Evolutionary conservation across 2,329 filamentous ascomycete genomes (phyloP), one percentile per base, ranked within the genome.

Genomic region (Fusarium nygamai): DNA sequence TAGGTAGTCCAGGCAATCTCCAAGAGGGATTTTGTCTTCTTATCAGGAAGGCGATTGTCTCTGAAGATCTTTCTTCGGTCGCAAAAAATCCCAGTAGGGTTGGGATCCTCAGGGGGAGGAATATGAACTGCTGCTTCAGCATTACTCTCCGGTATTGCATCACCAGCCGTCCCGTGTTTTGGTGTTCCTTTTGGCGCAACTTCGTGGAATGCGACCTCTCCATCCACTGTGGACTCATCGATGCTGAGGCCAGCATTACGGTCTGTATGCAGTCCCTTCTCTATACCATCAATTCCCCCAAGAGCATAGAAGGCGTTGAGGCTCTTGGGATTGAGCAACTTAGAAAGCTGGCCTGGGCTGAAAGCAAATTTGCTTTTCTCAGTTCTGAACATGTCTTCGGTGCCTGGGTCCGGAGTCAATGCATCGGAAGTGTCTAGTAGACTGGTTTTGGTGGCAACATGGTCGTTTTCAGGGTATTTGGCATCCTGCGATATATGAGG

Each of bases 301-400:
- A 96, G 82, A 11, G 92, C 92, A 75, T 92, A 90, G 71, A 95
- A 94, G 9, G 93, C 93, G 33, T 89, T 86, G 69, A 93, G 85
- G 76, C 88, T 95, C 83, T 96, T 96, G 2, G 94, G 93, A 73
- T 95, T 95, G 59, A 95, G 86, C 12, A 96, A 84, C 83, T 96
- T 96, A 71, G 88, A 92, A 69, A 98, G 86, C 78, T 96, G 92
- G 16, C 95, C 94, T 2, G 93, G 92, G 6, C 91, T 91, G 80
- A 93, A 97, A n/a, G 93, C 94, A 79, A 97, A 97, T 6, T 91
- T 92, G 81, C 95, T 97, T 79, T 94, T 85, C 11, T 92, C 87
- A 22, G 95, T 91, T 48, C 88, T 81, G 79, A 93, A 95, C 80
- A 94, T 92, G 46, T 86, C 88, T 82, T 95, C 93, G 0, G 90